These are phyloP conservation scores for Globisporangium radiosum DNA, from an alignment of 352 stramenopile species.

Conservation along the genomic window DNA sequence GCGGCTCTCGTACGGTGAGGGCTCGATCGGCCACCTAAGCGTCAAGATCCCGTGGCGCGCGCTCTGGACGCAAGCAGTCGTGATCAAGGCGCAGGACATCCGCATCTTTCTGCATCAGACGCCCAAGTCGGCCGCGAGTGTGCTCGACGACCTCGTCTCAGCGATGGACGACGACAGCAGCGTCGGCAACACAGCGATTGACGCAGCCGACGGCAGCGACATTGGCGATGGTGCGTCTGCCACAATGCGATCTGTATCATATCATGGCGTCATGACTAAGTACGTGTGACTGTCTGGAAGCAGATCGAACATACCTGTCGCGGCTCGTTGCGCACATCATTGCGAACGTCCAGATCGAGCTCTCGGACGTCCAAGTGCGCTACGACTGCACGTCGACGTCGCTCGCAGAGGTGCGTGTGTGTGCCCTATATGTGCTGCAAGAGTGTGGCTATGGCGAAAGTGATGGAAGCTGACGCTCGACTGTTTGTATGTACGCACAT, in stretches of 20 bases:
- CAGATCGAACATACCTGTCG: slow-evolving; percentile 79
- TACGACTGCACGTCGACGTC: slow-evolving; percentile 74
- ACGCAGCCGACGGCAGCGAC: slow-evolving; percentile 19
- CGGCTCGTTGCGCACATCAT: slow-evolving; percentile 80
- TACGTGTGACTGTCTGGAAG: not conserved
- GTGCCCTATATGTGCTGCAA: too few relatives aligned
- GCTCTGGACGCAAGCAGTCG: slow-evolving; percentile 77
- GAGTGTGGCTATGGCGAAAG: not conserved
- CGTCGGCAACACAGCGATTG: slow-evolving; percentile 12
- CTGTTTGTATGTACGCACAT: slow-evolving; percentile 2
- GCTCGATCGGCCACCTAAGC: slow-evolving; percentile 66
- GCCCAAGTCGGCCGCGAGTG: slow-evolving; percentile 14
- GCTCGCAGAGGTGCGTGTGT: slow-evolving; percentile 41
- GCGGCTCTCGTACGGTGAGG: slow-evolving; percentile 71
- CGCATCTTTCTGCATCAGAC: slow-evolving; percentile 66
- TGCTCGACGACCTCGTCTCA: slow-evolving; percentile 12
- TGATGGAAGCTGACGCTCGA: not conserved
- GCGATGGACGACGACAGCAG: slow-evolving; percentile 17
- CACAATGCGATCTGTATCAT: not conserved
- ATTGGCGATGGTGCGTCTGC: slow-evolving; percentile 28
- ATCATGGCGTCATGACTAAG: not conserved
- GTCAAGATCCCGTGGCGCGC: slow-evolving; percentile 83
- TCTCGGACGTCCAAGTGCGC: slow-evolving; percentile 72
- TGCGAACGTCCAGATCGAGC: slow-evolving; percentile 81
- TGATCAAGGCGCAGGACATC: slow-evolving; percentile 69